Percentiles rank a stretch among this genome's conserved stretches.
Conservation (phyloP, 1,284 basidiomycete species). For the Vanrija pseudolonga region DNA sequence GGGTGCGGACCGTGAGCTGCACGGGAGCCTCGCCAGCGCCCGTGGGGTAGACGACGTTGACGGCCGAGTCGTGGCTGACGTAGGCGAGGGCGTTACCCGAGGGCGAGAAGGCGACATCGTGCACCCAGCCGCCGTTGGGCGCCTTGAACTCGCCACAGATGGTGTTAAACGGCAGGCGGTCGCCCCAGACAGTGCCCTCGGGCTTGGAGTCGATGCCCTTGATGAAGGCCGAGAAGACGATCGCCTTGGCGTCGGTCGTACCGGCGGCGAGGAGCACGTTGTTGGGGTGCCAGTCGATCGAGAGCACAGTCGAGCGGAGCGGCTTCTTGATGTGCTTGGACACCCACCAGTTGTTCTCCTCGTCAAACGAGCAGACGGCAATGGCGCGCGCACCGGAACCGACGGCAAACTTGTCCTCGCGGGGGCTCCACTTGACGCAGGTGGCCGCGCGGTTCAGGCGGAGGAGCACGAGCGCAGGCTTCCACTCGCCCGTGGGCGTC, state of each 20-base stretch:
- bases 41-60: constrained; percentile 80
- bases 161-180: constrained; percentile 95
- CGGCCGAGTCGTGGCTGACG: constrained; percentile 84
- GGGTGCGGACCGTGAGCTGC: constrained; percentile 67
- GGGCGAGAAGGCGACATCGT: constrained; percentile 91
- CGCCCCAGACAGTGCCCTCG: constrained; percentile 88
- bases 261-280: constrained; percentile 93
- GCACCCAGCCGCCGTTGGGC: constrained; percentile 93
- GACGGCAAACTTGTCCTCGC: constrained; percentile 98
- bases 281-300: constrained; percentile 97
- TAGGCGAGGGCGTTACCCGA: constrained; percentile 90
- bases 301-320: constrained; percentile 84
- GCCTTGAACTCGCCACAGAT: constrained; percentile 90
- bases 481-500: constrained; percentile 73
- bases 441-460: constrained; percentile 96
- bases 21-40: constrained; percentile 57
- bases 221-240: constrained; percentile 98
- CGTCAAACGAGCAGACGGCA: constrained; percentile 89
- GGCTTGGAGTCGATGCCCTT: constrained; percentile 98
- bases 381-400: constrained; percentile 92
- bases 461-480: constrained; percentile 93
- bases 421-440: constrained; percentile 91
- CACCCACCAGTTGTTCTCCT: constrained; percentile 99
- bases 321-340: constrained; percentile 97
- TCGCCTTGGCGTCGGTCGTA: constrained; percentile 89